These are phyloP conservation scores for Pilasporangium apinafurcum DNA, from an alignment of 352 stramenopile genomes.

Conservation along the genomic window DNA sequence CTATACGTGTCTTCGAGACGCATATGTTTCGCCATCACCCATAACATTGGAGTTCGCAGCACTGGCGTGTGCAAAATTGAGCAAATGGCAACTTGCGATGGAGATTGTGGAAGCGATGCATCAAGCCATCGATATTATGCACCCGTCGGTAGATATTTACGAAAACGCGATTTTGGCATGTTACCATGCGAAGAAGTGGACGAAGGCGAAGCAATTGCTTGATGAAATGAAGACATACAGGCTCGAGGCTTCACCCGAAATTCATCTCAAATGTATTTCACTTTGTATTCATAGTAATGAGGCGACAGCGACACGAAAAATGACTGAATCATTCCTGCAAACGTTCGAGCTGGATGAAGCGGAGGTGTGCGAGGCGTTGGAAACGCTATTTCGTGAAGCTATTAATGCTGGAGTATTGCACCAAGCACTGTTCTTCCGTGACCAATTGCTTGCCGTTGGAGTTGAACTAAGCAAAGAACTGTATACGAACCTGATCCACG, in stretches of 20 bases:
- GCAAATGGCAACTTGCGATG: constrained; percentile 40
- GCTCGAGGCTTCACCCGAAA: constrained; percentile 46
- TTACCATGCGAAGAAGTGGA: constrained; percentile 51
- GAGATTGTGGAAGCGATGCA: constrained; percentile 75
- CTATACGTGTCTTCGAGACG: constrained; percentile 50
- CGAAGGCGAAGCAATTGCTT: constrained; percentile 58
- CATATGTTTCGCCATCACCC: constrained; percentile 49
- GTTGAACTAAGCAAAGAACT: constrained; percentile 21
- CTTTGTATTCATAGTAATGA: constrained; percentile 46
- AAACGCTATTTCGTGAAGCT: constrained; percentile 29
- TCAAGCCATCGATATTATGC: constrained; percentile 56
- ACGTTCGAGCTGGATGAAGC: constrained; percentile 23
- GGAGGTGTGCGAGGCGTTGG: constrained; percentile 32
- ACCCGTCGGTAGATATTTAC: constrained; percentile 58
- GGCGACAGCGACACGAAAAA: constrained; percentile 37
- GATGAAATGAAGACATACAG: constrained; percentile 51
- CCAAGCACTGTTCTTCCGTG: constrained; percentile 54
- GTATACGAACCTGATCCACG: constrained; percentile 39
- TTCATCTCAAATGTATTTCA: constrained; percentile 39
- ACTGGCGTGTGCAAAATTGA: constrained; percentile 41
- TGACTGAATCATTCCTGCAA: constrained; percentile 36
- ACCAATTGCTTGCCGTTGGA: constrained; percentile 28
- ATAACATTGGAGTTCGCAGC: constrained; percentile 65
- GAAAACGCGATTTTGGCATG: constrained; percentile 64
- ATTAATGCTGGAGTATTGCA: constrained; percentile 35